phyloP scores from a whole-genome alignment of 352 stramenopile genomes.

The Phytophthora tentaculata region DNA sequence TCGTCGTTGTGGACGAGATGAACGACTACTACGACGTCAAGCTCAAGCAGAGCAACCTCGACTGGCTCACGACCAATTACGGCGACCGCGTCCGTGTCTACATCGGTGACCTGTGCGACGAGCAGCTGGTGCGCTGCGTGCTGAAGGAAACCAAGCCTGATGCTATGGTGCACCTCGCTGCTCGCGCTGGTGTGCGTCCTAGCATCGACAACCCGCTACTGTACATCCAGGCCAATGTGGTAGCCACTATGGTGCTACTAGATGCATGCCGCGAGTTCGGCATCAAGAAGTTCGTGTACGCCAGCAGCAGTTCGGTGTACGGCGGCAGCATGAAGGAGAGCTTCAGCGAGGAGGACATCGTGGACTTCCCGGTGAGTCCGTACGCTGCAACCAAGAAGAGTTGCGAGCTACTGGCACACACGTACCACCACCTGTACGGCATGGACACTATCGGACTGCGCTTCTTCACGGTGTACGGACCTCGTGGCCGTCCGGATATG shows the following conservation, averaged over 20 bases:
- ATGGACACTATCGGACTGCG: conserved; percentile 95
- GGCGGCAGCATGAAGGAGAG: conserved; percentile 91
- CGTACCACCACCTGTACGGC: conserved; percentile 97
- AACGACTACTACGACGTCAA: conserved; percentile 99
- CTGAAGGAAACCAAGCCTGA: conserved; percentile 88
- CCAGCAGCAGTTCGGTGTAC: conserved; percentile 95
- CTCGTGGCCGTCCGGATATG: conserved; percentile 97
- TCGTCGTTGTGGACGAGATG: conserved; percentile 98
- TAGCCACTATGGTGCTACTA: conserved; percentile 93
- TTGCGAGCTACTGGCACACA: conserved; percentile 97
- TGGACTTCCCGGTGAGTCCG: conserved; percentile 95
- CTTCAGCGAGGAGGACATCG: conserved; percentile 91
- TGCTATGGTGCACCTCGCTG: conserved; percentile 96
- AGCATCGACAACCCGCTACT: conserved; percentile 98
- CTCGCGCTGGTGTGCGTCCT: conserved; percentile 95
- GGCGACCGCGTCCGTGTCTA: conserved; percentile 74
- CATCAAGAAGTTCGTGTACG: conserved; percentile 96
- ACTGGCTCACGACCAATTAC: conserved; percentile 72
- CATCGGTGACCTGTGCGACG: conserved; percentile 95
- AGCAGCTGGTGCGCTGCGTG: conserved; percentile 87
- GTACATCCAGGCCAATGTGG: conserved; percentile 98
- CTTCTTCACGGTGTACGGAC: conserved; percentile 99
- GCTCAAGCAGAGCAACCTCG: conserved; percentile 96
- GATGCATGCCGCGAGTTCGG: conserved; percentile 91
- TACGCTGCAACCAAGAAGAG: conserved; percentile 99